Evolutionary conservation across 2,329 filamentous ascomycete species (phyloP), one percentile per base, ranked within the genome.

Genomic region (Fonsecaea pedrosoi): DNA sequence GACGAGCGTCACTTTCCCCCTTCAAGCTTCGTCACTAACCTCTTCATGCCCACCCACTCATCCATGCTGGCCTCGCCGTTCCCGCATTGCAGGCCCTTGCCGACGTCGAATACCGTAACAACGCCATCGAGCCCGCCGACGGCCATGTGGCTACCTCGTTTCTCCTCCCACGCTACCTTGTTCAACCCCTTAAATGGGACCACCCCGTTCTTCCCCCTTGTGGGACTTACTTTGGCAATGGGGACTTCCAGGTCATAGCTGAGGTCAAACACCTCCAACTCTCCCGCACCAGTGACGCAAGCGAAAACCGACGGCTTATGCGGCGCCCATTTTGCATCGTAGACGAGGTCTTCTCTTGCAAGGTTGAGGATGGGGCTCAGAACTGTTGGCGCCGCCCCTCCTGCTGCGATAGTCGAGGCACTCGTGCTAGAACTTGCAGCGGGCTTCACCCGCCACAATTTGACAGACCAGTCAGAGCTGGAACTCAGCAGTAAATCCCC

Each of bases 381-480:
- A 0, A 80, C 76, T 69, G 86, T 82, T 13, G 82, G 73, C 21
- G 58, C 56, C 8, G 64, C 18, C 25, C 68, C 66, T n/a, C 67
- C 65, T 34, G 69, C 69, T 13, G 79, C 75, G 12, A 80, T 80
- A 5, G 38, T 80, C 78, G 50, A 82, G 81, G 70, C 86, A 83
- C 61, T 63, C 4, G 78, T 77, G 4, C 79, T 77, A 2, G 75
- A 73, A 53, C 78, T 79, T 10, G 72, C 82, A 72, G 77, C 79
- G 48, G 75, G 79, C 53, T 93, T 90, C 13, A 96, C 91, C 78
- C 95, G 95, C 95, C 95, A 99, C 15, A 99, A 83, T 81, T 96
- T 97, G 73, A 97, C 93, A 73, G 90, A 96, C 95, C 95, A 99
- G 81, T 99, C 95, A 7, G 99, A 84, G 53, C 91, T 94, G 3